Percentiles rank a stretch among this genome's conserved stretches.
phyloP scores from a whole-genome alignment of 176 grass and related monocot species.

The Saccharum spontaneum region DNA sequence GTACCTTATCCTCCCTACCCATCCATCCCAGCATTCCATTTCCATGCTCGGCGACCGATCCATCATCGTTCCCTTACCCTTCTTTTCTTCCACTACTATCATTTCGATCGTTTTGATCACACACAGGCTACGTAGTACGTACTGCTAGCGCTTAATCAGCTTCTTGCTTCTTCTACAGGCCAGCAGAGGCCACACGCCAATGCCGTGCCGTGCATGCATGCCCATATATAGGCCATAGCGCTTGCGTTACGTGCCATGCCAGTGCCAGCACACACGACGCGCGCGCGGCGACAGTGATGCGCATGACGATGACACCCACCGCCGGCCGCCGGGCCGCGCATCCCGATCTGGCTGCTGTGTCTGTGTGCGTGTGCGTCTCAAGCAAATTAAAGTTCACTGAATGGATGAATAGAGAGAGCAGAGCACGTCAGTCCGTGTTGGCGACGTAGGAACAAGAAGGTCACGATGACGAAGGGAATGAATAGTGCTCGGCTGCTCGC shows the following conservation, averaged over 20 bases:
- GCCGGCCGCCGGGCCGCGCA: too few species aligned
- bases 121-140: neutral
- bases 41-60: neutral
- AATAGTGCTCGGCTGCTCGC: neutral
- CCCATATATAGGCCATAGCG: neutral
- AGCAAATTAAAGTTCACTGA: neutral
- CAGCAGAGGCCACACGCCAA: neutral
- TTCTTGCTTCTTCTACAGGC: neutral
- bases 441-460: neutral
- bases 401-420: too few species aligned
- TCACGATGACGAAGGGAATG: neutral
- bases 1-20: neutral
- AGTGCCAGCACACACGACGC: neutral
- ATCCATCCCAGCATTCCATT: neutral
- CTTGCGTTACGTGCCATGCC: neutral
- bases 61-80: neutral
- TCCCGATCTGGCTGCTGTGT: neutral
- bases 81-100: neutral
- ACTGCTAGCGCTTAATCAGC: neutral
- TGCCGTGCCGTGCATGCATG: neutral
- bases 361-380: neutral
- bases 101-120: neutral
- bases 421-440: neutral
- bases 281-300: neutral
- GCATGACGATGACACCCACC: neutral